phyloP scores from a whole-genome alignment of 202 grass and related monocot genomes.

The Zizania palustris region DNA sequence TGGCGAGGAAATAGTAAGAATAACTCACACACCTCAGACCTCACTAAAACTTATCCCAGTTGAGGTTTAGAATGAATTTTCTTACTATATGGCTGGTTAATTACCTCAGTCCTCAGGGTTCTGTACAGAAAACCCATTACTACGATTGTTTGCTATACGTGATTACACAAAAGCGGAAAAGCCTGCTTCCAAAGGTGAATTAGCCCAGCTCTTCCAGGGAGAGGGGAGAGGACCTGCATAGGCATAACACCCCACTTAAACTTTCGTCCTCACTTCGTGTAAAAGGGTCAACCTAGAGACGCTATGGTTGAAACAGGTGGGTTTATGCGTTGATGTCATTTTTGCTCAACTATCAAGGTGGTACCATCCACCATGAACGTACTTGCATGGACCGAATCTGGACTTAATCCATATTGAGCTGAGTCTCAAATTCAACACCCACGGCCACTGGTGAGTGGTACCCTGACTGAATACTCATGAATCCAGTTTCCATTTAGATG shows the following conservation, averaged over 20 bases:
- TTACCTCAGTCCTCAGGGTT: not conserved
- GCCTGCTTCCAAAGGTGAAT: too few species aligned
- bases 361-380: too few species aligned
- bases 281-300: too few species aligned
- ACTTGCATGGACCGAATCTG: too few species aligned
- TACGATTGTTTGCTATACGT: not conserved
- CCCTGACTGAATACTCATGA: not conserved
- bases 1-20: not conserved
- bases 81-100: not conserved
- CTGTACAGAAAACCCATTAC: not conserved
- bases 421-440: not conserved
- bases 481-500: not conserved
- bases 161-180: too few species aligned
- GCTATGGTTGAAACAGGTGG: too few species aligned
- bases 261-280: too few species aligned
- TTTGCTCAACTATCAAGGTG: not conserved
- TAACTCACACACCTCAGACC: not conserved
- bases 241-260: too few species aligned
- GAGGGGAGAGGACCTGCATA: too few species aligned
- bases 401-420: too few species aligned
- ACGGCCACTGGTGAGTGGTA: not conserved
- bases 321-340: not conserved
- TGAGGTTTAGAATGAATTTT: conserved; percentile 4
- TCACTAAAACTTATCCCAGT: conserved; percentile 2
- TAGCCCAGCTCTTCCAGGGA: too few species aligned